Percentiles rank a stretch among this genome's conserved stretches.
Evolutionary conservation across 2,329 filamentous ascomycete genomes (phyloP).

Genomic region (Mariannaea elegans): DNA sequence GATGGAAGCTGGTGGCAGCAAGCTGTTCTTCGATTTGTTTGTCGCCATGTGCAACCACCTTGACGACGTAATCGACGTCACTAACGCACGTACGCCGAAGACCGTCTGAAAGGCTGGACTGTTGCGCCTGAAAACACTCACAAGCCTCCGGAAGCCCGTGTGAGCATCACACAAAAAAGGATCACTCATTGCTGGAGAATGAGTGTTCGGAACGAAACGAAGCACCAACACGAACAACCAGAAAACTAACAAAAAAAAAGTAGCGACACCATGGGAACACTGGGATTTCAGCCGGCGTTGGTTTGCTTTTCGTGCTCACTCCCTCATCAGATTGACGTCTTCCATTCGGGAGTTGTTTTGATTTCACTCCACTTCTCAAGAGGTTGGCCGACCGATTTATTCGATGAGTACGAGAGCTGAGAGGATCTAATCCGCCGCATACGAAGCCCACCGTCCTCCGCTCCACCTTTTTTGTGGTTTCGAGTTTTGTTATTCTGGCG

Average conservation of each 20-base stretch:
- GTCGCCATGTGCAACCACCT: conserved; percentile 98
- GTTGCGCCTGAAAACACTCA: conserved; percentile 17
- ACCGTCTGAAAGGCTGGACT: conserved; percentile 56
- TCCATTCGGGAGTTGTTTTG: conserved; percentile 53
- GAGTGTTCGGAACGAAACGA: conserved; percentile 28
- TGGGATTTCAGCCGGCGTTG: conserved; percentile 40
- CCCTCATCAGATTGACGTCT: conserved; percentile 61
- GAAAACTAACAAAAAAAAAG: conserved; percentile 36
- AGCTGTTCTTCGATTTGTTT: conserved; percentile 98
- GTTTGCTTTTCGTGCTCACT: conserved; percentile 52
- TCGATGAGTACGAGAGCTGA: conserved; percentile 54
- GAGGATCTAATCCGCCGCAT: conserved; percentile 47
- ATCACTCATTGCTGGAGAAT: conserved; percentile 35
- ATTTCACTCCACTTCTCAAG: conserved; percentile 57
- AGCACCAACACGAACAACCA: conserved; percentile 35
- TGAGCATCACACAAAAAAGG: conserved; percentile 17
- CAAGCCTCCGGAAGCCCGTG: conserved; percentile 35
- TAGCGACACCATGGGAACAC: conserved; percentile 31
- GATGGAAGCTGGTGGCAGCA: conserved; percentile 90
- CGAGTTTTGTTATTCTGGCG: conserved; percentile 26
- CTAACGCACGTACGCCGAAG: conserved; percentile 70
- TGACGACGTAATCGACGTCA: conserved; percentile 91
- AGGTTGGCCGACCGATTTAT: conserved; percentile 59
- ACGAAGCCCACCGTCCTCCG: conserved; percentile 39
- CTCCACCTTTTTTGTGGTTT: conserved; percentile 41